Conservation (phyloP, 1,139 yeast species). For the Geotrichum australiense region DNA sequence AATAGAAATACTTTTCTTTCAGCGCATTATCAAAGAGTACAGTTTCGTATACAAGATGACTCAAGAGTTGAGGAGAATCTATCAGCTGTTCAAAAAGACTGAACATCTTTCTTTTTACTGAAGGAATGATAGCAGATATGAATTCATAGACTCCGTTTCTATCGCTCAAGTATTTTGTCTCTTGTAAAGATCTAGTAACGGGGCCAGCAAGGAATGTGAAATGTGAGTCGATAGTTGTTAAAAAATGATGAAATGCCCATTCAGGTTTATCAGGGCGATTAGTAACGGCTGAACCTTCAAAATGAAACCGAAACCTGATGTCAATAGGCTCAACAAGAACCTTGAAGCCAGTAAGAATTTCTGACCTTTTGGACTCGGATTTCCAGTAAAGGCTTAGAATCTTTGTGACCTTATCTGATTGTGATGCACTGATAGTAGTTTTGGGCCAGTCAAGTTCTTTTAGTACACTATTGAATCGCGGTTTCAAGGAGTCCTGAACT, state of each 20-base stretch:
- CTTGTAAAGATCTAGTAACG: conserved; percentile 31
- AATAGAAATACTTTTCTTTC: conserved; percentile 48
- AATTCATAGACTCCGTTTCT: conserved; percentile 42
- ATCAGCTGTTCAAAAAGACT: conserved; percentile 36
- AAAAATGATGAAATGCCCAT: conserved; percentile 58
- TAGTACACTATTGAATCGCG: conserved; percentile 2
- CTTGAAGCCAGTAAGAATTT: conserved; percentile 53
- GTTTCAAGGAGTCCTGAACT: conserved; percentile 7
- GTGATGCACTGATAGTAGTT: conserved; percentile 3
- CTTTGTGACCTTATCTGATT: not conserved
- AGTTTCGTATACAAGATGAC: conserved; percentile 56
- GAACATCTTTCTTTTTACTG: conserved; percentile 45
- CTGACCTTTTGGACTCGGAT: conserved; percentile 29
- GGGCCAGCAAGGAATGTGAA: conserved; percentile 36
- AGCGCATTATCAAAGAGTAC: conserved; percentile 53
- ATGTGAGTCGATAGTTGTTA: conserved; percentile 45
- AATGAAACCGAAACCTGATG: conserved; percentile 67
- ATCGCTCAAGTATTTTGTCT: conserved; percentile 27
- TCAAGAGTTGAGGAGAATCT: conserved; percentile 44
- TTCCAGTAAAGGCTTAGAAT: conserved; percentile 7
- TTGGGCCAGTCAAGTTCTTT: conserved; percentile 14
- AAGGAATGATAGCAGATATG: conserved; percentile 47
- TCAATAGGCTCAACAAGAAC: conserved; percentile 50
- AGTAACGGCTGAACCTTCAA: conserved; percentile 53
- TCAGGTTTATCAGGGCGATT: conserved; percentile 72